Percentiles rank a stretch among this genome's conserved stretches.
Evolutionary conservation across 1,139 yeast genomes (phyloP).

Genomic region (Taphrina deformans): DNA sequence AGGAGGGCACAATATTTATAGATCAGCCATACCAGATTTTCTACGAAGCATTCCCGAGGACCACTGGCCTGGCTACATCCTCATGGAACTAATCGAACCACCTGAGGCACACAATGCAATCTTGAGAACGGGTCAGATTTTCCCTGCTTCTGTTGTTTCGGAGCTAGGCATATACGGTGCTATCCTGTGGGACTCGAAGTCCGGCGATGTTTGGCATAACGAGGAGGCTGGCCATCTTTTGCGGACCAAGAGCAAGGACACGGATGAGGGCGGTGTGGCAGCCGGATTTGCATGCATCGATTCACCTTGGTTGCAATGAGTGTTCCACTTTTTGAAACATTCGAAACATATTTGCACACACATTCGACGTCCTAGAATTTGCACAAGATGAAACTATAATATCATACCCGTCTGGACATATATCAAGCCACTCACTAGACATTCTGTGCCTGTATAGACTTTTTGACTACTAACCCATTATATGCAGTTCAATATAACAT

Average conservation of each 20-base stretch:
- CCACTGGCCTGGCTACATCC: conserved; percentile 86
- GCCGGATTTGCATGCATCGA: conserved; percentile 98
- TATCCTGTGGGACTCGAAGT: conserved; percentile 65
- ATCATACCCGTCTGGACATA: not conserved
- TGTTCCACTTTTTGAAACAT: not conserved
- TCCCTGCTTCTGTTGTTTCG: conserved; percentile 70
- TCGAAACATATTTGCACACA: not conserved
- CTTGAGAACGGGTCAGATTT: conserved; percentile 63
- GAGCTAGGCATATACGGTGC: conserved; percentile 92
- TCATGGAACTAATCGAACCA: conserved; percentile 90
- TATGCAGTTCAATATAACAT: not conserved
- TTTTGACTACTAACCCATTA: no score
- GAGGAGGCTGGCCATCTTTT: conserved; percentile 78
- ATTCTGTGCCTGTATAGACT: not conserved
- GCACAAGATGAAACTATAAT: not conserved
- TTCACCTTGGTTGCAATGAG: conserved; percentile 34
- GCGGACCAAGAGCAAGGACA: conserved; percentile 80
- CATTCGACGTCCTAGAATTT: not conserved
- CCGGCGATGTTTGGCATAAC: conserved; percentile 56
- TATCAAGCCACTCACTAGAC: not conserved
- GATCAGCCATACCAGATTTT: conserved; percentile 75
- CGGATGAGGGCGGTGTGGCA: conserved; percentile 97
- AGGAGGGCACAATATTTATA: conserved; percentile 87
- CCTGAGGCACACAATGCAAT: conserved; percentile 67
- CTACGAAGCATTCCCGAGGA: conserved; percentile 60